phyloP scores from a whole-genome alignment of 2,329 filamentous ascomycete genomes.

The Penicillium glabrum region DNA sequence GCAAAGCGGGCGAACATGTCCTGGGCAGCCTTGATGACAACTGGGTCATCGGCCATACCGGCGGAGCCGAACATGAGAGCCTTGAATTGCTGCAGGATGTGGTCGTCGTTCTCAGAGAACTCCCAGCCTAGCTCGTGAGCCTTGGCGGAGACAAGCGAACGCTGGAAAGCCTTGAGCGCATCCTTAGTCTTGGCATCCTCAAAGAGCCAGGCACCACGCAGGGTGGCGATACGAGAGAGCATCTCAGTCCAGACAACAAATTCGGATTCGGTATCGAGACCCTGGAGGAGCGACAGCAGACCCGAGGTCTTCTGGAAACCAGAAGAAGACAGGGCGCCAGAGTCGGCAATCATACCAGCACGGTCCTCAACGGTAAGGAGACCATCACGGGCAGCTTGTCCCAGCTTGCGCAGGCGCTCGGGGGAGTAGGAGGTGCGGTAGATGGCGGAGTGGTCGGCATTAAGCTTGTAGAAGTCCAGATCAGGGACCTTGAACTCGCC shows the following conservation, averaged over 20 bases:
- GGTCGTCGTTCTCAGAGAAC: conserved; percentile 80
- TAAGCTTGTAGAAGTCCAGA: conserved; percentile 92
- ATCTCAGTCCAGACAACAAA: conserved; percentile 97
- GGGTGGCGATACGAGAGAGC: conserved; percentile 70
- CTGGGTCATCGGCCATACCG: conserved; percentile 75
- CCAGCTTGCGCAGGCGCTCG: conserved; percentile 81
- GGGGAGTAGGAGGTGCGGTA: conserved; percentile 88
- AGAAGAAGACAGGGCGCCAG: conserved; percentile 82
- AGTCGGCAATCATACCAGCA: conserved; percentile 92
- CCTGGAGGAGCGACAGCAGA: conserved; percentile 78
- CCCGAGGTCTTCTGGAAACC: conserved; percentile 94
- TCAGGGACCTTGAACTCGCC: conserved; percentile 73
- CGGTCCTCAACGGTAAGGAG: conserved; percentile 85
- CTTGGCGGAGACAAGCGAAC: conserved; percentile 72
- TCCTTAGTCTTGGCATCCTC: conserved; percentile 71
- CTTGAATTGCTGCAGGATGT: conserved; percentile 94
- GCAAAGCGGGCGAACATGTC: conserved; percentile 89
- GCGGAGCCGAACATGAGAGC: conserved; percentile 82
- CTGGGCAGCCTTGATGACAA: conserved; percentile 75
- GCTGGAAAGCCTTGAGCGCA: conserved; percentile 79
- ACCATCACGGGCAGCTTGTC: conserved; percentile 77
- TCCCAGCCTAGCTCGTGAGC: conserved; percentile 86
- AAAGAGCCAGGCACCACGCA: conserved; percentile 85
- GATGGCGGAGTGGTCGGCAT: conserved; percentile 89
- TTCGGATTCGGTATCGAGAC: conserved; percentile 76